Evolutionary conservation across 176 grass and related monocot species (phyloP), one percentile per base, ranked within the genome.

Genomic region (Carex kokanica): DNA sequence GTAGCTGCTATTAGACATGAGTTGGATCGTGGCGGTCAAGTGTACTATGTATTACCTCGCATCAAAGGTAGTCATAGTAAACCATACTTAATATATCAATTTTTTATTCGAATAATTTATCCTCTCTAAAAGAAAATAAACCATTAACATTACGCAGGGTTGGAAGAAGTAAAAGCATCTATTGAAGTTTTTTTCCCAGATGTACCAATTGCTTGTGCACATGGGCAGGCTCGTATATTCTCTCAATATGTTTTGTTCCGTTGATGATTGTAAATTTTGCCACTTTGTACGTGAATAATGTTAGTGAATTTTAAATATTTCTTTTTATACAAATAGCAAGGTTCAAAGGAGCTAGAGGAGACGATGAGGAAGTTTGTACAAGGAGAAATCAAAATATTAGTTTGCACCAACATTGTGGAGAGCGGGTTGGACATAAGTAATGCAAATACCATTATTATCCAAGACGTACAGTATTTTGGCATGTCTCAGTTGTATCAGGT

Each of bases 351-450:
- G 64, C 86, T 98, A 68, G 90, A 93, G 83, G 60, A 87, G 80
- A 86, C 90, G 9, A 98, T 98, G 95, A 93, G 92, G 74, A 93
- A 74, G n/a, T 98, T 98, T 83, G 74, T 84, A 78, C 80, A 62
- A 1, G 89, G 95, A 16, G 82, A 94, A 85, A 86, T 88, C 11
- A 91, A 98, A 86, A 91, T 98, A 84, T 92, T 98, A 78, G 85
- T 98, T 51, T 94, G 90, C 84, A 98, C 95, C 57, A 91, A 98
- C 81, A 98, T 98, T 65, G 91, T 98, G 90, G 95, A 98, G 92
- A 98, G 90, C 81, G 95, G 95, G 84, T 83, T 98, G 62, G 92
- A 98, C 79, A 98, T 98, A 86, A 88, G 81, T 85, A 94, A 98
- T 80, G 95, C 95, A 36, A 98, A 98, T 64, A 98, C 92, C 54